phyloP scores from a whole-genome alignment of 306 rosid genomes.

The Pyrus communis region DNA sequence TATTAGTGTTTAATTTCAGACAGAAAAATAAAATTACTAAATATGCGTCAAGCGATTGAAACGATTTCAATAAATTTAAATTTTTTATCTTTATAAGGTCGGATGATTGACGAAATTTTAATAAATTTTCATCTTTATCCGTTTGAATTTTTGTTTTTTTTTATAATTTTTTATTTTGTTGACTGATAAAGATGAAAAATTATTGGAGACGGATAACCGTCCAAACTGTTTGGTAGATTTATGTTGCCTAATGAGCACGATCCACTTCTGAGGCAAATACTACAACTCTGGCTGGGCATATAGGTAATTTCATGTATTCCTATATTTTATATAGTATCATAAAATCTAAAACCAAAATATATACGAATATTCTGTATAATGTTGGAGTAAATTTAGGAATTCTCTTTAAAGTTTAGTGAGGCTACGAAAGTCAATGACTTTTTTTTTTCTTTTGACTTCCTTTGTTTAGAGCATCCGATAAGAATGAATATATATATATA shows the following conservation, averaged over 20 bases:
- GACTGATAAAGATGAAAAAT: neutral
- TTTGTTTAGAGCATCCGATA: neutral
- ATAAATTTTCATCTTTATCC: neutral
- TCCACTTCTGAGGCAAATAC: too few relatives aligned
- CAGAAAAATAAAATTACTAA: too few relatives aligned
- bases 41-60: too few relatives aligned
- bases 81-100: too few relatives aligned
- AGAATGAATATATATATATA: too few relatives aligned
- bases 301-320: neutral
- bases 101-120: too few relatives aligned
- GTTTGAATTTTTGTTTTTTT: too few relatives aligned
- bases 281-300: too few relatives aligned
- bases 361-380: neutral
- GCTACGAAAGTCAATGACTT: neutral
- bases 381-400: constrained; percentile 1
- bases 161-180: too few relatives aligned
- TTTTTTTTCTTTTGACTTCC: neutral
- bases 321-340: neutral
- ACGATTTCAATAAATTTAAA: too few relatives aligned
- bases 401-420: neutral
- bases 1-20: too few relatives aligned
- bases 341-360: too few relatives aligned
- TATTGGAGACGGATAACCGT: neutral
- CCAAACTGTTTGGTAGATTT: neutral
- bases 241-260: neutral